phyloP scores from a whole-genome alignment of 1,284 basidiomycete genomes.

The Malassezia obtusa region DNA sequence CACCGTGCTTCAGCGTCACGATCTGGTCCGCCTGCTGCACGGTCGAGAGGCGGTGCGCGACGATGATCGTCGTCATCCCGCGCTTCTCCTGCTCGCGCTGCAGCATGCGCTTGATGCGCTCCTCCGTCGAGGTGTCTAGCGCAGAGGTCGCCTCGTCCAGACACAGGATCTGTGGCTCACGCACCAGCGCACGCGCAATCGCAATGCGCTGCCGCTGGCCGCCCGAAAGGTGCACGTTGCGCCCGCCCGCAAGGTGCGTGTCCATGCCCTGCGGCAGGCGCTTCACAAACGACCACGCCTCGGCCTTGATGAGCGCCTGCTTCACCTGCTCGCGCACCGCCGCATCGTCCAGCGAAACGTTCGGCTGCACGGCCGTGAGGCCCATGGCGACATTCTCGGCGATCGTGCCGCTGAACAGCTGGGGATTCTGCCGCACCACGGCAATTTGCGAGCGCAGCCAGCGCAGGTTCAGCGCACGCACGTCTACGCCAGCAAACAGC shows the following conservation, averaged over 20 bases:
- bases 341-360: constrained; percentile 5
- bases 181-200: constrained; percentile 41
- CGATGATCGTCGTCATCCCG: constrained; percentile 42
- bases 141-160: constrained; percentile 45
- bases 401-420: constrained; percentile 40
- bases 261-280: constrained; percentile 49
- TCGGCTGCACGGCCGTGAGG: constrained; percentile 24
- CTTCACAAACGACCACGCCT: constrained; percentile 50
- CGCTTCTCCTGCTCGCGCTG: constrained; percentile 34
- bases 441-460: constrained; percentile 51
- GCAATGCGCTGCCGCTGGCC: constrained; percentile 45
- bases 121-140: constrained; percentile 41
- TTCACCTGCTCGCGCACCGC: constrained; percentile 41
- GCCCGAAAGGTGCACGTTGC: constrained; percentile 44
- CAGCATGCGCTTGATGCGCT: constrained; percentile 34
- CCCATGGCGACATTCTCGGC: constrained; percentile 46
- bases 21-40: constrained; percentile 43
- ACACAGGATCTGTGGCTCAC: constrained; percentile 35
- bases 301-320: constrained; percentile 44
- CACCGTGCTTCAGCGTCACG: constrained; percentile 34
- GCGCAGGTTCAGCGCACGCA: constrained; percentile 48
- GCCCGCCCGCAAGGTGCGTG: constrained; percentile 47
- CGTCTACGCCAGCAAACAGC: constrained; percentile 42
- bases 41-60: constrained; percentile 45
- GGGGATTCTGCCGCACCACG: constrained; percentile 51